Base-by-base conservation (phyloP, 345 rosid genomes). In the Leavenworthia alabamica region DNA sequence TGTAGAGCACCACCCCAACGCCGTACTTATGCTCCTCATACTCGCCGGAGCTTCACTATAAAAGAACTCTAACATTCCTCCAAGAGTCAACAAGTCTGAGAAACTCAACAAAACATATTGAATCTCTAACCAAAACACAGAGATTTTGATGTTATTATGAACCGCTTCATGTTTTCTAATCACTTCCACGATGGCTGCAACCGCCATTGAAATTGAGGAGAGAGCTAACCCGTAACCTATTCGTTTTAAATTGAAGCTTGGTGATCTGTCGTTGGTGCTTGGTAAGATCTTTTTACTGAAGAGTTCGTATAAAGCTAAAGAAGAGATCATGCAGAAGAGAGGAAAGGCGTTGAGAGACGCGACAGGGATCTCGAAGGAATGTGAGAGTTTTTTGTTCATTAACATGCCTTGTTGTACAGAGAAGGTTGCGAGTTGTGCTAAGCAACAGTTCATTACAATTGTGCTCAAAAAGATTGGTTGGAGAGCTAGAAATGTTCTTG, bases 61-160 rank as follows among this genome's bases (percentile, higher is more conserved):
- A 75, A 85, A 83, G 51, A 85, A 85, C 71, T 81, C 86, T 0
- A 79, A 80, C 84, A 79, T 71, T 35, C 86, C 92, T 2, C 78
- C 81, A 0, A 83, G 76, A 0, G 92, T 81, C 9, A 78, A 29
- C 74, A 78, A 71, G 44, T 83, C 86, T 0, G 86, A 69, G 14
- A 61, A 40, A 10, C 77, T 85, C 5, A 81, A 71, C 58, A 79
- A 28, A 6, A 81, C 11, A 67, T 75, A 83, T 37, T 82, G 86
- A 78, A 76, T 67, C 6, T 50, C 24, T 1, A 81, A 72, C 89
- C 85, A 81, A 36, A 78, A 75, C 23, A 83, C 75, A 5, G 93
- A 77, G 12, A 81, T 15, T 41, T 19, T 61, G 9, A 5, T 56
- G 28, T 49, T 26, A 3, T 65, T 17, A 0, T 51, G 45, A 26